Conservation (phyloP, 768 basidiomycete species). For the Rubroboletus pulcherrimus region DNA sequence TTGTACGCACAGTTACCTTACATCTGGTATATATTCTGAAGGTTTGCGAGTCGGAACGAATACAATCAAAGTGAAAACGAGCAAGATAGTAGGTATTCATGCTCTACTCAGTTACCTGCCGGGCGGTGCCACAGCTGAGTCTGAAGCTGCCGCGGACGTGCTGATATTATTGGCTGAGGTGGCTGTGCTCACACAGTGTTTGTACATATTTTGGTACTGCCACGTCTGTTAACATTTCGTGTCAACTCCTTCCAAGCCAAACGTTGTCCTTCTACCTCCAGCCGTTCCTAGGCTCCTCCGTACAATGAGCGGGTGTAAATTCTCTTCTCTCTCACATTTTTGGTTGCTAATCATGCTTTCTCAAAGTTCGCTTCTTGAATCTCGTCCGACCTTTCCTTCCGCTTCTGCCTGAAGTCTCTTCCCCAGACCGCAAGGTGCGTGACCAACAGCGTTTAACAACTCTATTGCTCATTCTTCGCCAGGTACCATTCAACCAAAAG, state of each 20-base stretch:
- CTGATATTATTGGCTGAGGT: background rate
- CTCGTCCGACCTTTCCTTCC: slow-evolving; percentile 98
- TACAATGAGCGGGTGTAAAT: slow-evolving; percentile 81
- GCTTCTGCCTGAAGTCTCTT: slow-evolving; percentile 94
- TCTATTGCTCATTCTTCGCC: slow-evolving; percentile 2
- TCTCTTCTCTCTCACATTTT: background rate
- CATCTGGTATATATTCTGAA: background rate
- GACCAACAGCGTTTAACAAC: background rate
- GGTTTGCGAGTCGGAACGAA: background rate
- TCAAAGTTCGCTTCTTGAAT: slow-evolving; percentile 87
- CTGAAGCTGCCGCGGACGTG: background rate
- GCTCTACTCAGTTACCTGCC: too few relatives aligned
- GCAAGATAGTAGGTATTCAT: background rate
- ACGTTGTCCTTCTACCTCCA: slow-evolving; percentile 19
- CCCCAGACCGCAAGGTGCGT: slow-evolving; percentile 91
- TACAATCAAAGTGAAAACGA: background rate
- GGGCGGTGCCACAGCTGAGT: too few relatives aligned
- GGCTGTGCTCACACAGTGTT: slow-evolving; percentile 19
- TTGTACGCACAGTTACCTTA: background rate
- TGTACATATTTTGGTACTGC: slow-evolving; percentile 28
- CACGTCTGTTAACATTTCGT: slow-evolving; percentile 25
- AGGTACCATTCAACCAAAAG: slow-evolving; percentile 99
- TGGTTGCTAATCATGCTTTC: slow-evolving; percentile 1
- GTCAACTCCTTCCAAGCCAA: slow-evolving; percentile 15
- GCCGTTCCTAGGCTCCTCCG: slow-evolving; percentile 24